A percentile compares a stretch with the other conserved stretches of the same genome.
These are phyloP conservation scores for Daldinia childiae DNA, from an alignment of 495 filamentous ascomycete species.

Conservation along the genomic window DNA sequence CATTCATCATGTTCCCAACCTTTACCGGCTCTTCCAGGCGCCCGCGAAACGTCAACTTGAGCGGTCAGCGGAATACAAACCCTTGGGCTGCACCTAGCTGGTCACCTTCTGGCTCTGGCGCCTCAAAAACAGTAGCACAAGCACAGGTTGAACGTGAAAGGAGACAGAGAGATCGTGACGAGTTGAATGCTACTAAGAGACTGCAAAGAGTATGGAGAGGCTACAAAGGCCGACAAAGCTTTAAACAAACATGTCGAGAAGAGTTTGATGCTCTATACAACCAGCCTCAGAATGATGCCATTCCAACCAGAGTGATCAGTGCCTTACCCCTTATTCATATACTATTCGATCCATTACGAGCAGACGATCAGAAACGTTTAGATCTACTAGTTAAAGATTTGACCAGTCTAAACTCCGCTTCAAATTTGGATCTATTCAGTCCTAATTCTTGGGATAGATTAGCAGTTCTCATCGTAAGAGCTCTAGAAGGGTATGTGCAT, in stretches of 20 bases:
- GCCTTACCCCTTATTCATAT: conserved; percentile 51
- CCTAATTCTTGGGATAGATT: conserved; percentile 47
- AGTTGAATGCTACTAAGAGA: conserved; percentile 74
- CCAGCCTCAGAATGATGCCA: conserved; percentile 7
- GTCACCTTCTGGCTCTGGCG: conserved; percentile 60
- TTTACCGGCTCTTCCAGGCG: conserved; percentile 90
- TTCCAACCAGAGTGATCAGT: conserved; percentile 40
- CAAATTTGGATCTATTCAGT: conserved; percentile 45
- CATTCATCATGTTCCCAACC: conserved; percentile 77
- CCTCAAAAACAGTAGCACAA: conserved; percentile 79
- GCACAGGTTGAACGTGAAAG: conserved; percentile 84
- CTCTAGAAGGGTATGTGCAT: conserved; percentile 47
- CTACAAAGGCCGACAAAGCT: conserved; percentile 67
- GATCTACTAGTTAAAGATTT: conserved; percentile 51
- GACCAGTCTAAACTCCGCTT: conserved; percentile 20
- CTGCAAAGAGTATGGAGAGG: conserved; percentile 90
- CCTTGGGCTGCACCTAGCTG: conserved; percentile 70
- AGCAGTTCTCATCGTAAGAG: conserved; percentile 46
- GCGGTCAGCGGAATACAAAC: conserved; percentile 77
- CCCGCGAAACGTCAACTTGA: conserved; percentile 91
- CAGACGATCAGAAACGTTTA: conserved; percentile 51
- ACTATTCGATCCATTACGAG: conserved; percentile 41
- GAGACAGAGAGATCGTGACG: conserved; percentile 83
- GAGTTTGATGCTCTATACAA: conserved; percentile 71
- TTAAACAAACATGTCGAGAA: conserved; percentile 66